Percentiles rank a stretch among this genome's conserved stretches.
These are phyloP conservation scores for Castanea mollissima DNA, from an alignment of 306 rosid genomes.

Conservation along the genomic window DNA sequence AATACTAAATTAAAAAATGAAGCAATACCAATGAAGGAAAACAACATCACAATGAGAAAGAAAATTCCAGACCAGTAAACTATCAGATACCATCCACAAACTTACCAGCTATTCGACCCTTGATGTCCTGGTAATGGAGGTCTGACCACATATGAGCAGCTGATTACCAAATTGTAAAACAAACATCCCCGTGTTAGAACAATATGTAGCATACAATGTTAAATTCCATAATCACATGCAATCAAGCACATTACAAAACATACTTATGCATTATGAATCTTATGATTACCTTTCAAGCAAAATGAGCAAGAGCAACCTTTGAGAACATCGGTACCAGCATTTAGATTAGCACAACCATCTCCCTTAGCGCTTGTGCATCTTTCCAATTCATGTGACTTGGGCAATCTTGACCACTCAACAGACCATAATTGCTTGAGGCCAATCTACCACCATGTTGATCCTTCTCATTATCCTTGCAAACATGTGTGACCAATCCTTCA, in stretches of 20 bases:
- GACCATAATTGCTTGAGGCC: slow-evolving; percentile 22
- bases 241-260: neutral
- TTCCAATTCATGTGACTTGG: slow-evolving; percentile 44
- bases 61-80: neutral
- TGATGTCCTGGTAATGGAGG: slow-evolving; percentile 86
- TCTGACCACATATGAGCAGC: slow-evolving; percentile 87
- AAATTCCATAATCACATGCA: neutral
- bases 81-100: neutral
- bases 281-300: slow-evolving; percentile 74
- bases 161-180: slow-evolving; percentile 34
- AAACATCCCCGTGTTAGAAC: slow-evolving; percentile 17
- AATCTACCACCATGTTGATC: slow-evolving; percentile 18
- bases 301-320: slow-evolving; percentile 73
- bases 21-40: neutral
- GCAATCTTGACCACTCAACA: slow-evolving; percentile 24
- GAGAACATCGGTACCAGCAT: slow-evolving; percentile 34
- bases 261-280: neutral
- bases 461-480: slow-evolving; percentile 26
- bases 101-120: slow-evolving; percentile 78
- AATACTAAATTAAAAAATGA: slow-evolving; percentile 40
- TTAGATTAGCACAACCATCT: slow-evolving; percentile 22
- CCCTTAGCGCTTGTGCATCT: slow-evolving; percentile 51
- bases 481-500: slow-evolving; percentile 28
- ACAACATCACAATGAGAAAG: neutral
- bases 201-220: neutral